Base-by-base conservation (phyloP, 495 filamentous ascomycete species). In the Xylaria castorea region DNA sequence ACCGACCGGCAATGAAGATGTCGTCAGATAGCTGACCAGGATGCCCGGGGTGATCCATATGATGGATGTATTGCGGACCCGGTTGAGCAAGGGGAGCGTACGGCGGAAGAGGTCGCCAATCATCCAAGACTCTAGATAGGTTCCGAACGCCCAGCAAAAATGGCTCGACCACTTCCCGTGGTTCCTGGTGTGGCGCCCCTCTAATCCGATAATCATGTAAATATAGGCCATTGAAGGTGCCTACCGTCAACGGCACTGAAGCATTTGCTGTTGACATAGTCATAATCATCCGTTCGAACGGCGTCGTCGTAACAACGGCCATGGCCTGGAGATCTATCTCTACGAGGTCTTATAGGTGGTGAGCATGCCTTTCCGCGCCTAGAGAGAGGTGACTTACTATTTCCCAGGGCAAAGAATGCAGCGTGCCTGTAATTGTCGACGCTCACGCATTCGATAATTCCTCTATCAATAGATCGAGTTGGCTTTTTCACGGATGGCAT, bases 1-100 rank as follows among this genome's bases (percentile, higher is more conserved):
- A 98, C 34, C 95, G 90, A 14, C 95, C 95, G 0, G 92, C 94
- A 42, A 98, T 90, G 83, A 92, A 93, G 55, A 95, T 91, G 40
- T 91, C 87, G 38, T 89, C 87, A 38, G 90, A 89, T 27, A 86
- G 79, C 66, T 84, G 78, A 67, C 82, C 84, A 20, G 81, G 77
- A n/a, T 82, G 76, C 0, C 82, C 85, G 1, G 88, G 87, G 27
- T 82, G 84, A 34, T 89, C 89, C 16, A 92, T 85, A 78, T 97
- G 94, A 20, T 96, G 85, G 74, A 98, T 95, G 50, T 90, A 92
- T 27, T 96, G 84, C 22, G 95, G 94, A 0, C 92, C 90, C 2
- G 94, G 92, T 65, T 97, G 92, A 73, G 92, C 91, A 32, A 97
- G 88, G 11, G 92, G 88, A 5, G 93, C 92, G 77, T 93, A 91